A percentile compares a stretch with the other conserved stretches of the same genome.
These are phyloP conservation scores for Penicillium corylophilum DNA, from an alignment of 2,329 filamentous ascomycete genomes.

Conservation along the genomic window DNA sequence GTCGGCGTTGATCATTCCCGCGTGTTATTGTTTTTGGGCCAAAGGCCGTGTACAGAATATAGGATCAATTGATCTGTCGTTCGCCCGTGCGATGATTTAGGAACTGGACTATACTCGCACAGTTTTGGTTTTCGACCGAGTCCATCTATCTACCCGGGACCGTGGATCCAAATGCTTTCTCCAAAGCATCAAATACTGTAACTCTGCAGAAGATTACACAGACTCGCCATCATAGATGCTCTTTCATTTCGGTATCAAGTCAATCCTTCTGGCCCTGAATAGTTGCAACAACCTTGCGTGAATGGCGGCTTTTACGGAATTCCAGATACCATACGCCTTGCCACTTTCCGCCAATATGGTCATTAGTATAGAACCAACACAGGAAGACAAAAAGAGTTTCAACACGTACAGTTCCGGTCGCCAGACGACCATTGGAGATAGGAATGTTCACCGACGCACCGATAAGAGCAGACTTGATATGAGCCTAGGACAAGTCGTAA, in stretches of 20 bases:
- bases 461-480: constrained; percentile 87
- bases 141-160: constrained; percentile 3
- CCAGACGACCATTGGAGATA: constrained; percentile 79
- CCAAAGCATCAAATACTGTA: not conserved
- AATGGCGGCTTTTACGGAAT: constrained; percentile 74
- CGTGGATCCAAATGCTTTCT: not conserved
- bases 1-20: constrained; percentile 37
- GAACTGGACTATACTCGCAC: not conserved
- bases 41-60: constrained; percentile 38
- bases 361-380: not conserved
- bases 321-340: constrained; percentile 89
- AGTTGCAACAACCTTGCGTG: constrained; percentile 81
- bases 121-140: not conserved
- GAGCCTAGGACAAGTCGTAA: constrained; percentile 57
- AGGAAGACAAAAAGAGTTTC: not conserved
- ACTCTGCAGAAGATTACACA: not conserved
- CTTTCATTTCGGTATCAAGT: constrained; percentile 16
- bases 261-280: constrained; percentile 77
- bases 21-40: constrained; percentile 30
- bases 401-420: constrained; percentile 51
- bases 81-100: constrained; percentile 1
- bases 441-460: constrained; percentile 89
- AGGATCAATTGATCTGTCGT: constrained; percentile 31
- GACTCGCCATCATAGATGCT: constrained; percentile 16
- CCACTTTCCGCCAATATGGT: constrained; percentile 30